Evolutionary conservation across 1,284 basidiomycete species (phyloP).

Genomic region (Austroboletus olivaceoglutinosus): DNA sequence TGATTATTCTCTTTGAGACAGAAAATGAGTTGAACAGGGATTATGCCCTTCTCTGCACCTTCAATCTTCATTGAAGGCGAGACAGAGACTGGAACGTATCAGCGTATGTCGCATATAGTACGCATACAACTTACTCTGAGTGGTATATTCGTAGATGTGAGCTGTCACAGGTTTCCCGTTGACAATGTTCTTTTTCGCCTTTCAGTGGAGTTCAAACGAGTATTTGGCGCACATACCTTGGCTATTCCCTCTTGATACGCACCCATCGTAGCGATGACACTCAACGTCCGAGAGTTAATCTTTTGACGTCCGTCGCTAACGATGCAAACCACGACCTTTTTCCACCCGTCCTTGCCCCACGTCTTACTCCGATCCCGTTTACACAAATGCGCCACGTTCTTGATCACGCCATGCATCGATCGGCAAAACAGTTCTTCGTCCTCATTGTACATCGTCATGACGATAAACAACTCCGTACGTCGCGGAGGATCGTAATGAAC

Average conservation of each 20-base stretch:
- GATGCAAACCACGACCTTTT: constrained; percentile 74
- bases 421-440: constrained; percentile 77
- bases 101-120: constrained; percentile 5
- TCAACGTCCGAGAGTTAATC: constrained; percentile 83
- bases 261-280: constrained; percentile 86
- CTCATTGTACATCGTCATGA: constrained; percentile 81
- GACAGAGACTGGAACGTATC: constrained; percentile 64
- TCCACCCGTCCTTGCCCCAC: constrained; percentile 97
- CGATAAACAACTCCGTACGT: constrained; percentile 83
- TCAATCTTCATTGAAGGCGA: constrained; percentile 80
- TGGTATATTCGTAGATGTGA: constrained; percentile 95
- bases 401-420: constrained; percentile 92
- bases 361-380: constrained; percentile 83
- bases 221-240: constrained; percentile 50
- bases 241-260: constrained; percentile 87
- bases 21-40: constrained; percentile 92
- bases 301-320: constrained; percentile 65
- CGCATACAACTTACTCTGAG: constrained; percentile 59
- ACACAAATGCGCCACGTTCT: constrained; percentile 81
- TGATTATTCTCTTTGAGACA: constrained; percentile 93
- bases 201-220: background rate
- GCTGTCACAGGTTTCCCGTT: constrained; percentile 85
- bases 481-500: constrained; percentile 81
- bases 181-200: constrained; percentile 61
- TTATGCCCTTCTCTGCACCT: constrained; percentile 73